Percentiles rank a stretch among this genome's conserved stretches.
These are phyloP conservation scores for Clonostachys rosea DNA, from an alignment of 2,329 filamentous ascomycete species.

Conservation along the genomic window DNA sequence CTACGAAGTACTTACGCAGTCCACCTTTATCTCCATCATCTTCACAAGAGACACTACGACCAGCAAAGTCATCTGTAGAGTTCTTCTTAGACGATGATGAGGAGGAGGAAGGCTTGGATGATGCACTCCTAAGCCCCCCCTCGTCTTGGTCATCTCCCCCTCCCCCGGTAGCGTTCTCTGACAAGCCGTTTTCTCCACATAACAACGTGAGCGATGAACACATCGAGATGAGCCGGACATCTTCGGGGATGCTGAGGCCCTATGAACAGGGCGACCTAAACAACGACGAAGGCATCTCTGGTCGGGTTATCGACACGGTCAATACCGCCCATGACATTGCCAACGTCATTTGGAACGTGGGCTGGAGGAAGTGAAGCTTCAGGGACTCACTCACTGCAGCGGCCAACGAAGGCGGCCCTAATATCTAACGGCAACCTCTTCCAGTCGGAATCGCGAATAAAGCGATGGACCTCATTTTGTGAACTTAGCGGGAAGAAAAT, in stretches of 20 bases:
- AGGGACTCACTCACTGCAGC: too few species aligned
- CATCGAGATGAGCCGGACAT: slow-evolving; percentile 67
- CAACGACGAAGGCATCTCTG: slow-evolving; percentile 62
- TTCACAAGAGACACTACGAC: slow-evolving; percentile 77
- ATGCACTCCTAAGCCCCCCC: slow-evolving; percentile 17
- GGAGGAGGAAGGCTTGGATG: slow-evolving; percentile 47
- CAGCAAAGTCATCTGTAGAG: slow-evolving; percentile 61
- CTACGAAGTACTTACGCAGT: slow-evolving; percentile 53
- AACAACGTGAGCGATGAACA: slow-evolving; percentile 35
- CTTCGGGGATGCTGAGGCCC: slow-evolving; percentile 89
- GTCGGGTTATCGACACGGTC: slow-evolving; percentile 49
- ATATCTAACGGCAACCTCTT: too few species aligned
- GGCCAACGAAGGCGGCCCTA: too few species aligned
- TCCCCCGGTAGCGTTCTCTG: too few species aligned
- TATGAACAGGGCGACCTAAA: slow-evolving; percentile 68
- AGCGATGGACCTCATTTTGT: too few species aligned
- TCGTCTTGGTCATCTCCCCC: slow-evolving; percentile 20
- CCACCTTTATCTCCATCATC: slow-evolving; percentile 65
- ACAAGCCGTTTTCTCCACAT: too few species aligned
- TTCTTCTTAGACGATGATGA: slow-evolving; percentile 58
- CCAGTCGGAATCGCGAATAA: too few species aligned
- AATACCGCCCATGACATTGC: too few species aligned
- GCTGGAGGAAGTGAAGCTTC: too few species aligned
- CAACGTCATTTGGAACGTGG: too few species aligned
- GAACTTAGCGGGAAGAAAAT: too few species aligned